Base-by-base conservation (phyloP, 2,329 filamentous ascomycete genomes). In the Fusarium buharicum region DNA sequence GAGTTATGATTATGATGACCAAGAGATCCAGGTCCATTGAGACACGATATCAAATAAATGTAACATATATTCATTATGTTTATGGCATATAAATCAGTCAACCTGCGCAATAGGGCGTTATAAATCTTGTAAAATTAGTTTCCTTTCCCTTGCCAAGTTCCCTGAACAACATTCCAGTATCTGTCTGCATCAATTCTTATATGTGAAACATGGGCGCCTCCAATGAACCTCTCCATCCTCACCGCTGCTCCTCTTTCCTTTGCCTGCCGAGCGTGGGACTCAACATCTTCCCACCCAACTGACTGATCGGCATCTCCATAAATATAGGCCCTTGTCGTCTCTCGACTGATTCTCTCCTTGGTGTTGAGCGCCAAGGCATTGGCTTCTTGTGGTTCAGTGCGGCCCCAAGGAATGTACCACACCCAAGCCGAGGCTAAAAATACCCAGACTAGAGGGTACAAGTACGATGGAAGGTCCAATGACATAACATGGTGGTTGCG, bases 201-300 rank as follows among this genome's bases (percentile, higher is more conserved):
- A 55, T 84, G 82, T 16, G 81, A 77, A 20, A 86, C 83, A 70
- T 87, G 84, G 20, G 73, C 73, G 4, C 79, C 83, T 31, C 76
- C 75, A 24, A 73, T 70, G 48, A 86, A 86, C 62, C 70, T 68
- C 64, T 84, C 84, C 59, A 73, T 68, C 41, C 75, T 71, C 2
- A 84, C 78, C 4, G 51, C 50, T 34, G 80, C 79, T 2, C 81
- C 82, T 9, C 65, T 73, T 7, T 62, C 55, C 27, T 48, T 64
- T 0, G 83, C 82, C 38, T 78, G 73, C 3, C 57, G 67, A 0
- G 80, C 82, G 61, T 86, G 82, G 37, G 64, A 53, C 69, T 85
- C 81, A 5, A 86, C 76, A 55, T 84, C 78, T 8, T 58, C 63
- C 70, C 74, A 80, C 3, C 75, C 71, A 6, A 86, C 79, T 59